Conservation (phyloP, 2,329 filamentous ascomycete species). For the Blastomyces gilchristii region DNA sequence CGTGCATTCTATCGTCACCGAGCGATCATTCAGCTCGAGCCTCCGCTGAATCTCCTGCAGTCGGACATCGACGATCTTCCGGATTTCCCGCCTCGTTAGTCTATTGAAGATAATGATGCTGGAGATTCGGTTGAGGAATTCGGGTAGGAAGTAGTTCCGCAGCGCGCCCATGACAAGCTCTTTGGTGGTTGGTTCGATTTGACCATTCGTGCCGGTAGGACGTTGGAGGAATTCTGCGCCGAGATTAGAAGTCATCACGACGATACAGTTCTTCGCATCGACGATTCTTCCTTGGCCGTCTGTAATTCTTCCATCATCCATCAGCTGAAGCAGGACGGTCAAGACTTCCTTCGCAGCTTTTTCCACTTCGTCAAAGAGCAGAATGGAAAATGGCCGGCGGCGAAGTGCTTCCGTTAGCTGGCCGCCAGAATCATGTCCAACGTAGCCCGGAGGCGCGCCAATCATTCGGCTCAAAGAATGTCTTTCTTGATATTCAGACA, state of each 20-base stretch:
- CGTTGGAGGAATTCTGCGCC: slow-evolving; percentile 88
- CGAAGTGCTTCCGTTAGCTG: slow-evolving; percentile 92
- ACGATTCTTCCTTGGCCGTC: slow-evolving; percentile 93
- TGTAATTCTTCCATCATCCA: slow-evolving; percentile 97
- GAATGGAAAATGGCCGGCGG: slow-evolving; percentile 90
- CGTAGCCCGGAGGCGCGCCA: slow-evolving; percentile 90
- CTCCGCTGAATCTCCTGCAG: slow-evolving; percentile 84
- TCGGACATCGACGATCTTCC: slow-evolving; percentile 88
- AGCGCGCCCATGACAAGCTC: slow-evolving; percentile 87
- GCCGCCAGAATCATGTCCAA: slow-evolving; percentile 90
- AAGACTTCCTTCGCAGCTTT: slow-evolving; percentile 97
- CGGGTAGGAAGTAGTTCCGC: slow-evolving; percentile 91
- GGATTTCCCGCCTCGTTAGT: slow-evolving; percentile 77
- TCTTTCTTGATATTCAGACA: slow-evolving; percentile 98
- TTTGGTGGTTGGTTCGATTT: slow-evolving; percentile 71
- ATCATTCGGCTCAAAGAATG: slow-evolving; percentile 96
- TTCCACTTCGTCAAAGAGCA: slow-evolving; percentile 96
- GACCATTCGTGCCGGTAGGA: slow-evolving; percentile 65
- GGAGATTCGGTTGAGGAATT: slow-evolving; percentile 97
- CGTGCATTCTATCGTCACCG: slow-evolving; percentile 72
- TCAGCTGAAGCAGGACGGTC: slow-evolving; percentile 94
- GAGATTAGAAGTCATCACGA: slow-evolving; percentile 97
- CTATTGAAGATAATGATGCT: slow-evolving; percentile 98
- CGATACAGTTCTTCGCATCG: slow-evolving; percentile 95
- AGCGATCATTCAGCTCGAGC: slow-evolving; percentile 71